Base-by-base conservation (phyloP, 164 flowering plant species). In the Umbellularia californica region DNA sequence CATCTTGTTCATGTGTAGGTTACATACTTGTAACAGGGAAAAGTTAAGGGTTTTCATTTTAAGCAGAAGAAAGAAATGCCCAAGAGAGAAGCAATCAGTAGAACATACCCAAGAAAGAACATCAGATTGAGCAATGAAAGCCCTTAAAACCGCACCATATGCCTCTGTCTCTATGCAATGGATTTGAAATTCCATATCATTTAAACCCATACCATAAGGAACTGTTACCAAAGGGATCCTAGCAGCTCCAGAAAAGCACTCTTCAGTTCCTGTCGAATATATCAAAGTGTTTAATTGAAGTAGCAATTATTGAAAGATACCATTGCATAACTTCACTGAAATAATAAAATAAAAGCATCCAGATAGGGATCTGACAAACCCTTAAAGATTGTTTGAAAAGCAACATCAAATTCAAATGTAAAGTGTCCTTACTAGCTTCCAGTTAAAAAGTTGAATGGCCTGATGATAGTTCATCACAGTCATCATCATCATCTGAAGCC, bases 41-140 rank as follows among this genome's bases (percentile, higher is more conserved):
- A 6, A 65, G 33, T 24, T 24, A 24, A 2, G 68, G 47, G 2
- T 41, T 41, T 41, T 9, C 47, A 41, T 9, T 6, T 41, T 9
- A 41, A 70, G 10, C 52, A 17, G 13, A 51, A 52, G 20, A 70
- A 65, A 70, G 30, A 66, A 3, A 69, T 9, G 33, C 15, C 69
- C 11, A 51, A 33, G 47, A 35, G 47, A 35, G 47, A 70, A 15
- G 67, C 24, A 67, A 27, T 55, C 20, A 58, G 65, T 30, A 70
- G 20, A n/a, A 67, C 63, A 13, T 81, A 85, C 87, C 81, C 85
- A 82, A n/a, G 85, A 65, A 65, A 83, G 79, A 50, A 51, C 75
- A 69, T 79, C 83, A 64, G 87, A 80, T 71, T 85, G 87, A 66
- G 87, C 85, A 78, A 68, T 75, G 75, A 83, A 81, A 77, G 87